Evolutionary conservation across 179 eudicot genomes (phyloP).

Genomic region (Drosera spatulata): DNA sequence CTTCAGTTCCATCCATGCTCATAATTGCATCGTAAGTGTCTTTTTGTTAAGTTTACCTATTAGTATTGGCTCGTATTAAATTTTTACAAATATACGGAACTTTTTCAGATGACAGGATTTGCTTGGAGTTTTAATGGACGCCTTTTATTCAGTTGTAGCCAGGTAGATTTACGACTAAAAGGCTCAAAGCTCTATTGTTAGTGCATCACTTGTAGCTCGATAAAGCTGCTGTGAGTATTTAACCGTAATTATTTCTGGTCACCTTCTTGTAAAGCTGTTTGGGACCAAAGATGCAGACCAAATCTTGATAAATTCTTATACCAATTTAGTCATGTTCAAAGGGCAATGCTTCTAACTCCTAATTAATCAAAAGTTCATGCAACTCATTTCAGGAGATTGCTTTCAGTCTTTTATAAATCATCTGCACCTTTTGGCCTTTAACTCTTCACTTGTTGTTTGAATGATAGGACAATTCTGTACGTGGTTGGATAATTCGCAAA

Average conservation of each 20-base stretch:
- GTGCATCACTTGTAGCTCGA: background rate
- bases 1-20: constrained; percentile 47
- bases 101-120: constrained; percentile 71
- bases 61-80: background rate
- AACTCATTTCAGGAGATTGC: background rate
- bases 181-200: background rate
- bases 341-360: too few relatives aligned
- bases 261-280: too few relatives aligned
- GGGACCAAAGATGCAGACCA: too few relatives aligned
- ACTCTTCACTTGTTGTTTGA: constrained; percentile 6
- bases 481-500: constrained; percentile 56
- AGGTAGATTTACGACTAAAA: constrained; percentile 32
- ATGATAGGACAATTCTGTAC: constrained; percentile 61
- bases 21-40: constrained; percentile 61
- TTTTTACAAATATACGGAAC: constrained; percentile 3
- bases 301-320: too few relatives aligned
- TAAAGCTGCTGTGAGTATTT: background rate
- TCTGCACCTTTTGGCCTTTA: background rate
- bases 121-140: constrained; percentile 86
- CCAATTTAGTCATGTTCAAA: too few relatives aligned
- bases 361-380: background rate
- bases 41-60: constrained; percentile 3
- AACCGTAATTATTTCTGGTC: too few relatives aligned
- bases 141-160: constrained; percentile 87
- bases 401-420: background rate